A percentile compares a stretch with the other conserved stretches of the same genome.
Evolutionary conservation across 768 basidiomycete species (phyloP).

Genomic region (Bullera alba): DNA sequence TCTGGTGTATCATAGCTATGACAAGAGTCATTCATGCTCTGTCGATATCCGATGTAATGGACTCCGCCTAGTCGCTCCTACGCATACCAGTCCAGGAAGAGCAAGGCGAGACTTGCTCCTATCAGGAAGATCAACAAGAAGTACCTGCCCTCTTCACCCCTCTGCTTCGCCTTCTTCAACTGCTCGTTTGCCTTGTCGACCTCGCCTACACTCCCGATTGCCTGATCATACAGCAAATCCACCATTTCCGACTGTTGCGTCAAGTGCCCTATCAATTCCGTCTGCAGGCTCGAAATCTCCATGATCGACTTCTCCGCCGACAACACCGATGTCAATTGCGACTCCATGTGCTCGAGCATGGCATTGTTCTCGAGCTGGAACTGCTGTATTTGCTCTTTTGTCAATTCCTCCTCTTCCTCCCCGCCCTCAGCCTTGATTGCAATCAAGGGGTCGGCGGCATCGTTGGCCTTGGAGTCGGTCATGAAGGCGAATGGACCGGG

Average conservation of each 20-base stretch:
- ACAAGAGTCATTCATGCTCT: no score
- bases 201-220: conserved; percentile 73
- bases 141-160: conserved; percentile 77
- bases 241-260: conserved; percentile 84
- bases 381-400: conserved; percentile 59
- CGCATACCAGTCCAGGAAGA: conserved; percentile 84
- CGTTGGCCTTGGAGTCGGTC: neutral
- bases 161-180: conserved; percentile 76
- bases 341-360: conserved; percentile 74
- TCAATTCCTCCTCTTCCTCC: conserved; percentile 15
- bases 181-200: conserved; percentile 87
- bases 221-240: conserved; percentile 90
- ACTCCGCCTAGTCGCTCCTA: neutral
- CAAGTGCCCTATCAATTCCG: conserved; percentile 80
- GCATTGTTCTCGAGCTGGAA: conserved; percentile 88
- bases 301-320: conserved; percentile 83
- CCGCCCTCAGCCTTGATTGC: conserved; percentile 65
- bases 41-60: neutral
- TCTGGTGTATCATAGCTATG: neutral
- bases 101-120: conserved; percentile 78
- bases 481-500: no score
- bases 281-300: conserved; percentile 89
- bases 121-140: conserved; percentile 88
- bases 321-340: conserved; percentile 79
- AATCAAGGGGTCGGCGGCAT: neutral